Evolutionary conservation across 768 basidiomycete genomes (phyloP).

Genomic region (Suillus occidentalis): DNA sequence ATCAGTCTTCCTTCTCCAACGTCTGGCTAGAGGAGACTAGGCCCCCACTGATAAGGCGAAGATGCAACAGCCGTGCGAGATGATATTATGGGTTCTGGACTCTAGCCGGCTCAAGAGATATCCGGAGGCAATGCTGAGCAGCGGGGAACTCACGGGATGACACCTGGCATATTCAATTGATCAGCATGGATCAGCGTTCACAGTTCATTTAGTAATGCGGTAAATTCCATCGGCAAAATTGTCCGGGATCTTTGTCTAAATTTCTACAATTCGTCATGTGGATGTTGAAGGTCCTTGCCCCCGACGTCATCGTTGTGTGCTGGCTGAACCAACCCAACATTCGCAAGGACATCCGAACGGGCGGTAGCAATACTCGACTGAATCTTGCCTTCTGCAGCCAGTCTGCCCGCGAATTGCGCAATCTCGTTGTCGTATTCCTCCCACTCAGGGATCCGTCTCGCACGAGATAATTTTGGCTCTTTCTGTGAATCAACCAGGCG

Average conservation of each 20-base stretch:
- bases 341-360: slow-evolving; percentile 67
- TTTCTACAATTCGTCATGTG: slow-evolving; percentile 2
- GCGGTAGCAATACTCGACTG: slow-evolving; percentile 65
- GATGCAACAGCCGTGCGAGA: not conserved
- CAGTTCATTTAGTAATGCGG: not conserved
- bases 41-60: not conserved
- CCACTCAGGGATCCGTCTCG: slow-evolving; percentile 97
- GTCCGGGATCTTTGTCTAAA: not conserved
- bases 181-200: not conserved
- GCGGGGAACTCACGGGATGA: not conserved
- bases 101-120: not conserved
- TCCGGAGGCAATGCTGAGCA: not conserved
- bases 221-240: not conserved
- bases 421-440: slow-evolving; percentile 92
- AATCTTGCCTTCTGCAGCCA: slow-evolving; percentile 71
- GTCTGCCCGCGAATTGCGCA: slow-evolving; percentile 70
- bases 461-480: slow-evolving; percentile 93
- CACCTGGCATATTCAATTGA: not conserved
- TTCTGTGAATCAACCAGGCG: slow-evolving; percentile 53
- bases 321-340: not conserved
- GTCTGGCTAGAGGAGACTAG: not conserved
- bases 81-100: not conserved
- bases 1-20: not conserved
- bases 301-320: not conserved
- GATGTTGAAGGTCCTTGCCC: not conserved